Conservation (phyloP, 352 stramenopile genomes). For the Globisporangium apiculatum region DNA sequence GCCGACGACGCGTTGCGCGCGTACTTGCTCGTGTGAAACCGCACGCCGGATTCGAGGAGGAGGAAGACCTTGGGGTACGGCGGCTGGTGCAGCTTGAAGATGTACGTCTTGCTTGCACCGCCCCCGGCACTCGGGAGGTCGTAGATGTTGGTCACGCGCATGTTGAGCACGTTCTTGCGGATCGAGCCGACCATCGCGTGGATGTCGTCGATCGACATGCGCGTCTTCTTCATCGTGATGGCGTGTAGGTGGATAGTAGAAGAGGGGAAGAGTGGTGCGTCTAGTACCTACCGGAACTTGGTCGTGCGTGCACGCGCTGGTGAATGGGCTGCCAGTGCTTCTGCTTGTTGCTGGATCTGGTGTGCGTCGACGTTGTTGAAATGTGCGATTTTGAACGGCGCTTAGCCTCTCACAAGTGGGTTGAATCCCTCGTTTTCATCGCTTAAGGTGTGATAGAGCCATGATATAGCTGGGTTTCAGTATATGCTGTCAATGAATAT, state of each 20-base stretch:
- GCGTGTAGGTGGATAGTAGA: not conserved
- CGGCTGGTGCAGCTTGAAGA: conserved; percentile 90
- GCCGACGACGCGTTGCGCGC: conserved; percentile 54
- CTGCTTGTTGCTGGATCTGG: no score
- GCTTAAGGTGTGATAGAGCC: no score
- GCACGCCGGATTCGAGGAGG: conserved; percentile 93
- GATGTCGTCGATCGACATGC: conserved; percentile 87
- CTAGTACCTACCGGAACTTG: no score
- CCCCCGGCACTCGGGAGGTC: conserved; percentile 77
- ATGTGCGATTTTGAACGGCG: no score
- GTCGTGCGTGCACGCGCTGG: no score
- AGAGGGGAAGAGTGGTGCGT: no score
- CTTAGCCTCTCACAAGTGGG: no score
- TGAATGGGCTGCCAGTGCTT: no score
- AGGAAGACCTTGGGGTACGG: conserved; percentile 91
- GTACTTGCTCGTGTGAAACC: conserved; percentile 95
- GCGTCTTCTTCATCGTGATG: conserved; percentile 68
- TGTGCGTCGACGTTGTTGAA: no score
- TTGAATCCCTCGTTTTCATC: no score
- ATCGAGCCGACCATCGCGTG: conserved; percentile 82
- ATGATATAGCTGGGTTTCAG: no score
- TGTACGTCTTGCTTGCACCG: conserved; percentile 85
- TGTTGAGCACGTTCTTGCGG: conserved; percentile 81
- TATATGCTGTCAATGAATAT: no score
- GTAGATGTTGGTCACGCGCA: conserved; percentile 97